Base-by-base conservation (phyloP, 805 yeast genomes). In the Candida corydali region DNA sequence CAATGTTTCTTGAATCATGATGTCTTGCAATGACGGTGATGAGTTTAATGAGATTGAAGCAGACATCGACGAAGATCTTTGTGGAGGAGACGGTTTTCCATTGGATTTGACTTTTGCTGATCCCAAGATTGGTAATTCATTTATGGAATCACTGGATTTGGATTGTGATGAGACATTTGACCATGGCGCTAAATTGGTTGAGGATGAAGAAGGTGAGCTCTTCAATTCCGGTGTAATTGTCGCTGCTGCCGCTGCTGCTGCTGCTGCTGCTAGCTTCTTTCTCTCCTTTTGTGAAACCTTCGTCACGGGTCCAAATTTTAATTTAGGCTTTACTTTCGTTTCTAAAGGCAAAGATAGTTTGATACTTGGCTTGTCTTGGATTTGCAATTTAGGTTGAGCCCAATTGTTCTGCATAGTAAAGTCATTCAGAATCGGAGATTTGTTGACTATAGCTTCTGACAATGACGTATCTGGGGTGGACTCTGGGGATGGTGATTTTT, bases 281-380 rank as follows among this genome's bases (percentile, higher is more conserved):
- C 85, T 55, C 44, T 78, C 84, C 47, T 76, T 76, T 44, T 81
- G 86, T 1, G 86, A 78, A 11, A 75, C 47, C 42, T 73, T 71
- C 22, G 58, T 51, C 15, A 62, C 55, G 0, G 71, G 63, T 2
- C 60, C 59, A 15, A 69, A 49, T 36, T 57, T 59, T 3, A 59
- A 50, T 26, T 59, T 67, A 6, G 39, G 32, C 19, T 48, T 44
- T 14, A 15, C 10, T 22, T 39, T 39, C n/a, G n/a, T n/a, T n/a
- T n/a, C n/a, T n/a, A n/a, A n/a, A n/a, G n/a, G n/a, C 22, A 31
- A 26, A 17, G 31, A 36, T 14, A 29, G 23, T n/a, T 17, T 8
- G 4, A 11, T 14, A 15, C 10, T 8, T 7, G 29, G 20, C 6
- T 14, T 10, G 17, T 24, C 26, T 26, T 15, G 15, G 15, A 26